A percentile compares a stretch with the other conserved stretches of the same genome.
phyloP scores from a whole-genome alignment of 768 basidiomycete genomes.

The Kwoniella sp. region DNA sequence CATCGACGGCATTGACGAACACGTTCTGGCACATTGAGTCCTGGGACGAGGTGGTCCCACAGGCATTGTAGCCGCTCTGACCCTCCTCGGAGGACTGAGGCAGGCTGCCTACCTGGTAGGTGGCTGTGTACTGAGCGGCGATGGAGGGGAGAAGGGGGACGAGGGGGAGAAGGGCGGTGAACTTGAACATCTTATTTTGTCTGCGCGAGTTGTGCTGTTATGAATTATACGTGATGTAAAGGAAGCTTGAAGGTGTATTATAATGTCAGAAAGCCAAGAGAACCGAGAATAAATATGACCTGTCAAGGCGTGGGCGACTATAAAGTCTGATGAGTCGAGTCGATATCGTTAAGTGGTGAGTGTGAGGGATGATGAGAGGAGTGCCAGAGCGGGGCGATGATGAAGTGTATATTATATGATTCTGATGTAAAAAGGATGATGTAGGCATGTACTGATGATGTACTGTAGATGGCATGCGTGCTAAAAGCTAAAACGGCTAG shows the following conservation, averaged over 20 bases:
- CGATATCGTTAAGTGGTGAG: neutral
- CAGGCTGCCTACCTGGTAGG: slow-evolving; percentile 38
- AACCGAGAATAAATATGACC: neutral
- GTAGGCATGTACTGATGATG: no score
- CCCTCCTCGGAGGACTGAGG: slow-evolving; percentile 60
- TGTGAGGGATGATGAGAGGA: neutral
- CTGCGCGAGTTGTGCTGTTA: neutral
- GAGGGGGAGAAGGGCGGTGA: slow-evolving; percentile 23
- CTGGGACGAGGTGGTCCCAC: slow-evolving; percentile 64
- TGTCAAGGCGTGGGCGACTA: neutral
- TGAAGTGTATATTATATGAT: neutral
- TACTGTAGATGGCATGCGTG: neutral
- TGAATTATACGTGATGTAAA: neutral
- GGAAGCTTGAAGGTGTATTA: neutral
- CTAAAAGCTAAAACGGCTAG: slow-evolving; percentile 1
- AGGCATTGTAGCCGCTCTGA: slow-evolving; percentile 68
- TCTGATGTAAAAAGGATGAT: slow-evolving; percentile 3
- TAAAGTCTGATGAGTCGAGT: neutral
- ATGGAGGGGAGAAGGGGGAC: slow-evolving; percentile 30
- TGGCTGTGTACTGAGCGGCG: slow-evolving; percentile 51
- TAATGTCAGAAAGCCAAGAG: neutral
- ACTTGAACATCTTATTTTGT: slow-evolving; percentile 12
- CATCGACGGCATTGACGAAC: slow-evolving; percentile 47
- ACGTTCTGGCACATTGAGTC: slow-evolving; percentile 66
- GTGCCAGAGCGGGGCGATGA: neutral